Evolutionary conservation across 2,329 filamentous ascomycete species (phyloP), one percentile per base, ranked within the genome.

Genomic region (Rhinocladiella similis): DNA sequence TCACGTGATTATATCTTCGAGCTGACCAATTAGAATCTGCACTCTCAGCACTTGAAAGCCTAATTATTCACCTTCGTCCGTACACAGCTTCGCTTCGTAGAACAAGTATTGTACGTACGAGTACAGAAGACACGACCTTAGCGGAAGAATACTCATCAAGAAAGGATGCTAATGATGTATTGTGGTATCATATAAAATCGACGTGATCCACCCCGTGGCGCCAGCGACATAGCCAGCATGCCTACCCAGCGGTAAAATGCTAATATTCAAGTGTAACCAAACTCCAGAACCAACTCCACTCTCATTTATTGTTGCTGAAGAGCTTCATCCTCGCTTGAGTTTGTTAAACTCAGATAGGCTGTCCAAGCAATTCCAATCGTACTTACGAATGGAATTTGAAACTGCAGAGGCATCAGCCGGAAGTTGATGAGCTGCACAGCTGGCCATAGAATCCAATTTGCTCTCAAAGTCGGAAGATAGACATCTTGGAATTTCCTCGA

Each of bases 331-430:
- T 95, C 91, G 2, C 91, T 80, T 4, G 91, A 87, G 75, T 97
- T 97, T 60, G 88, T 90, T 50, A 99, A 82, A 2, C 92, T 97
- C 10, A 99, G 84, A 73, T 97, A 99, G 18, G 92, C 93, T 10
- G 94, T 97, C 94, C 93, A 97, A 33, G 91, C 91, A 67, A 97
- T 97, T 80, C 93, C 93, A 54, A 99, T 77, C 7, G 90, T 95
- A 14, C 93, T 97, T 7, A 97, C 93, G 70, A 99, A 97, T 1
- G 93, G 93, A 74, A 99, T 88, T 74, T 99, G 94, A 73, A 94
- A 96, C 70, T 96, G 92, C 51, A 97, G 87, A 13, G 94, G 94
- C 80, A 99, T 91, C 65, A 97, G 72, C 27, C 93, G 84, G 77
- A 99, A 99, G 79, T 99, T 99, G 76, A 99, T 83, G 62, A 97